Evolutionary conservation across 345 rosid species (phyloP).

Genomic region (Alliaria petiolata): DNA sequence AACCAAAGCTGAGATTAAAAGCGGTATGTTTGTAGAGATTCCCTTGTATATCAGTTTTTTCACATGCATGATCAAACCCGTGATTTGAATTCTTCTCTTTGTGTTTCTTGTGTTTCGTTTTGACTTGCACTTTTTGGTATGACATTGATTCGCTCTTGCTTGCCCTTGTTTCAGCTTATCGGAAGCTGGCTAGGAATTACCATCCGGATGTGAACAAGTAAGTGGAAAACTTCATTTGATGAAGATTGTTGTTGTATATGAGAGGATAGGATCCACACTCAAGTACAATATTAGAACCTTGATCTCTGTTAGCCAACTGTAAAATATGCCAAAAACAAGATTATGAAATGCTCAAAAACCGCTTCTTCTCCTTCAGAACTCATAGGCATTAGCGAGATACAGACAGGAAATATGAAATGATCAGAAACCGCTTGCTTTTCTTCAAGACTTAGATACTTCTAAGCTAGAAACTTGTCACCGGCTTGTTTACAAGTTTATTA

Average conservation of each 20-base stretch:
- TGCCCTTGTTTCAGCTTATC: conserved; percentile 61
- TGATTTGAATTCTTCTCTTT: neutral
- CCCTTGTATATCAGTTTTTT: too few species aligned
- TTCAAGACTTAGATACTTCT: neutral
- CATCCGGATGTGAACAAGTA: conserved; percentile 99
- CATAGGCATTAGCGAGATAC: neutral
- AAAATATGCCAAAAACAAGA: neutral
- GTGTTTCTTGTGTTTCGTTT: too few species aligned
- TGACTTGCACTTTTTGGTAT: neutral
- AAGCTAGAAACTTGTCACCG: neutral
- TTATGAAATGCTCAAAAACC: too few species aligned
- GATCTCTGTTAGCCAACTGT: neutral
- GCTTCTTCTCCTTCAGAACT: neutral
- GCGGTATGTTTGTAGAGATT: conserved; percentile 47
- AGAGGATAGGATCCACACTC: neutral
- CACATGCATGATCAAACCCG: too few species aligned
- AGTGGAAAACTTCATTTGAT: conserved; percentile 26
- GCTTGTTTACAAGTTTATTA: neutral
- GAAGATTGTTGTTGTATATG: neutral
- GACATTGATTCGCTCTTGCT: neutral
- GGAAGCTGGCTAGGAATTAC: conserved; percentile 91
- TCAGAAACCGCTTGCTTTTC: neutral
- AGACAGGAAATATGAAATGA: neutral
- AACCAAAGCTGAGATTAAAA: conserved; percentile 89
- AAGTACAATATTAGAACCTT: neutral